Evolutionary conservation across 1,284 basidiomycete species (phyloP).

Genomic region (Cutaneotrichosporon cavernicola): DNA sequence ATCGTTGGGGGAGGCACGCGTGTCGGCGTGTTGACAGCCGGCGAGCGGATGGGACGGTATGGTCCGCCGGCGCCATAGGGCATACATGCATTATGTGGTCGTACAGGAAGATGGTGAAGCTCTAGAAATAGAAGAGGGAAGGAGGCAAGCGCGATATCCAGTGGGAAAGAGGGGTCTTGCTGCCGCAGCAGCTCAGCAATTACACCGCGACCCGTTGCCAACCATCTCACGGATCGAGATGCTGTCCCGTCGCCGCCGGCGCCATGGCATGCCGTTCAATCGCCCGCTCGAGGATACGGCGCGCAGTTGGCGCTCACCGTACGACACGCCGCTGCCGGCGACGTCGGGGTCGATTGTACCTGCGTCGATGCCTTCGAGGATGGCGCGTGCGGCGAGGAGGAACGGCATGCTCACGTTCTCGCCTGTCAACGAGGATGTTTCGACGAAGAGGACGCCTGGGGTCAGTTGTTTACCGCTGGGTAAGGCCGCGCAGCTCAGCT

Average conservation of each 20-base stretch:
- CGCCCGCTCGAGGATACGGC: constrained; percentile 59
- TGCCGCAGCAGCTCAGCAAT: constrained; percentile 11
- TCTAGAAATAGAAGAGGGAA: not conserved
- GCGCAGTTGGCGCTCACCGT: constrained; percentile 86
- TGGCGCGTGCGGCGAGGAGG: constrained; percentile 80
- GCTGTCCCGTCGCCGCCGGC: constrained; percentile 20
- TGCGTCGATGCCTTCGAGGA: constrained; percentile 89
- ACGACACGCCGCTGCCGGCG: constrained; percentile 89
- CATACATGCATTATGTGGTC: constrained; percentile 5
- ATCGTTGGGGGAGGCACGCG: constrained; percentile 4
- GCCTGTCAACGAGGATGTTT: constrained; percentile 86
- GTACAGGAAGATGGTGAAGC: not conserved
- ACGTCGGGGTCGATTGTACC: constrained; percentile 89
- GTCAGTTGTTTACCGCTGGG: not conserved
- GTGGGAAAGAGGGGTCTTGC: not conserved
- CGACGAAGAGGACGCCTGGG: constrained; percentile 83
- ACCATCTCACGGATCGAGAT: constrained; percentile 28
- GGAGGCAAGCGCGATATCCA: not conserved
- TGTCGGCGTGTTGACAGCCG: constrained; percentile 22
- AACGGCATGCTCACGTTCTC: constrained; percentile 95
- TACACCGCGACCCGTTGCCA: constrained; percentile 15
- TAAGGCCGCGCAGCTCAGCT: not conserved
- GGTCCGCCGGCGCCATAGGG: constrained; percentile 11
- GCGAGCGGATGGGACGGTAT: constrained; percentile 18
- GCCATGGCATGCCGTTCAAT: constrained; percentile 9